Evolutionary conservation across 257 asterid species (phyloP).

Genomic region (Nicotiana undulata): DNA sequence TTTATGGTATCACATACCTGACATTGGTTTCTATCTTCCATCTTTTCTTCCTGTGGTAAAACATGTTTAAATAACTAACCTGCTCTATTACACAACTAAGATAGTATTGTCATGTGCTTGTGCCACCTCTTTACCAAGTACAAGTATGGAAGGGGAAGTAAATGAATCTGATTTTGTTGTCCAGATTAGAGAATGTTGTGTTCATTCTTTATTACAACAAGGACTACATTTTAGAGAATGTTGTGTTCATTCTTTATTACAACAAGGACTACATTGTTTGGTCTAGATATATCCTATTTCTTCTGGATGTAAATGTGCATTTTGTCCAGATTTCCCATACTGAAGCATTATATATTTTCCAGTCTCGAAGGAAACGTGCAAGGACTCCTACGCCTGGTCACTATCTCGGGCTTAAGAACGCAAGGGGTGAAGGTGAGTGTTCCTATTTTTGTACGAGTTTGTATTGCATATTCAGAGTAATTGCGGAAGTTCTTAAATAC

Average conservation of each 20-base stretch:
- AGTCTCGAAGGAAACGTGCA: constrained; percentile 39
- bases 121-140: not conserved
- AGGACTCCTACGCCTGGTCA: constrained; percentile 96
- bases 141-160: not conserved
- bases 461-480: not conserved
- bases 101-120: not conserved
- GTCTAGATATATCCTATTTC: not conserved
- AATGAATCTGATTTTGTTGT: not conserved
- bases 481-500: not conserved
- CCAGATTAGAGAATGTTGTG: not conserved
- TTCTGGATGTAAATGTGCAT: not conserved
- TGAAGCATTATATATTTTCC: constrained; percentile 17
- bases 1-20: constrained; percentile 80
- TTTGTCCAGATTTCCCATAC: not conserved
- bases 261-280: not conserved
- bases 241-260: not conserved
- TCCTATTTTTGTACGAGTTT: not conserved
- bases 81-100: not conserved
- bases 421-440: constrained; percentile 71
- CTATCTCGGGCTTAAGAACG: constrained; percentile 89
- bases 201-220: not conserved
- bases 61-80: not conserved
- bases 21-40: constrained; percentile 35
- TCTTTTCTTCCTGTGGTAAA: constrained; percentile 6
- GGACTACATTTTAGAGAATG: not conserved